Percentiles rank a stretch among this genome's conserved stretches.
These are phyloP conservation scores for Cercophora samala DNA, from an alignment of 495 filamentous ascomycete genomes.

Conservation along the genomic window DNA sequence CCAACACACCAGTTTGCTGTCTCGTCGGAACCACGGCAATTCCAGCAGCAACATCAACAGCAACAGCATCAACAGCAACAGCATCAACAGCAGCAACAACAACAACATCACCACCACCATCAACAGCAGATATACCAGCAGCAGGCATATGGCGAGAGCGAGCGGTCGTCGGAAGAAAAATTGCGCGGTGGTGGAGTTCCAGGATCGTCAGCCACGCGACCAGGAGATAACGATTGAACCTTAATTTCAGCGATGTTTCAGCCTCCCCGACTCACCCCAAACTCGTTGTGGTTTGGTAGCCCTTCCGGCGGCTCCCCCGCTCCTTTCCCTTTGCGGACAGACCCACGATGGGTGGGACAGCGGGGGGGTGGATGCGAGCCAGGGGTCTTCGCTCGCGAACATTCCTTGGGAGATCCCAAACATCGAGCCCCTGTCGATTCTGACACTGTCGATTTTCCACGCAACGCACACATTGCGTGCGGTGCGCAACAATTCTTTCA, in stretches of 20 bases:
- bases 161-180: slow-evolving; percentile 31
- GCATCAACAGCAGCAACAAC: slow-evolving; percentile 11
- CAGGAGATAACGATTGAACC: slow-evolving; percentile 37
- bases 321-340: slow-evolving; percentile 20
- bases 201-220: slow-evolving; percentile 38
- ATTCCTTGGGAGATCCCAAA: not conserved
- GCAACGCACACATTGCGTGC: not conserved
- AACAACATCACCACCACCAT: slow-evolving; percentile 7
- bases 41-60: slow-evolving; percentile 15
- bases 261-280: slow-evolving; percentile 26
- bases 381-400: not conserved
- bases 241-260: slow-evolving; percentile 42
- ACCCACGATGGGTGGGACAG: not conserved
- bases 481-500: slow-evolving; percentile 10
- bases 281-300: slow-evolving; percentile 19
- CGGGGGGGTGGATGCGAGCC: not conserved
- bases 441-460: not conserved
- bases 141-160: slow-evolving; percentile 24
- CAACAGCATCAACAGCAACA: slow-evolving; percentile 14
- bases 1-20: slow-evolving; percentile 24
- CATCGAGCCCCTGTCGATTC: not conserved
- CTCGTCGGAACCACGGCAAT: slow-evolving; percentile 30
- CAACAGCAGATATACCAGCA: slow-evolving; percentile 9
- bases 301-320: not conserved
- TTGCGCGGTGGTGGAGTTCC: slow-evolving; percentile 28